Conservation (phyloP, 805 yeast species). For the Ogataea angusta region DNA sequence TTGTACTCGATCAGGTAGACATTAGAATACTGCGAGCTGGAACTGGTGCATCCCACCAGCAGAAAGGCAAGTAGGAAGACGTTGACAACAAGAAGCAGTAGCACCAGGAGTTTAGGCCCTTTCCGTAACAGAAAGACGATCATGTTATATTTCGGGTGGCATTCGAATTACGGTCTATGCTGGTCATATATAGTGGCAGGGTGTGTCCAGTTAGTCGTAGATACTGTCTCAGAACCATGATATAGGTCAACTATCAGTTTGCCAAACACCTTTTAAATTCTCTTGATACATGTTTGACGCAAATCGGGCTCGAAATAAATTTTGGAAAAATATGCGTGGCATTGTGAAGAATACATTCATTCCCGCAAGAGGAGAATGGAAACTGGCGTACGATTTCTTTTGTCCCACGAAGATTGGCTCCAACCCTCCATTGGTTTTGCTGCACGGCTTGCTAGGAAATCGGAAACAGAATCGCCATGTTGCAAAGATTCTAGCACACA, state of each 20-base stretch:
- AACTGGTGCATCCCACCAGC: constrained; percentile 51
- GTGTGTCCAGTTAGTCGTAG: too few species aligned
- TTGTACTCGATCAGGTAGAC: constrained; percentile 47
- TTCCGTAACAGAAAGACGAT: constrained; percentile 27
- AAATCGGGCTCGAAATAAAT: not conserved
- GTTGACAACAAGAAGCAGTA: constrained; percentile 43
- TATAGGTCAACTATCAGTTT: too few species aligned
- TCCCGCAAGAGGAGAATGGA: not conserved
- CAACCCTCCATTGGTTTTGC: constrained; percentile 61
- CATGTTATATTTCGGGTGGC: not conserved
- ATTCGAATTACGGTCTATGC: not conserved
- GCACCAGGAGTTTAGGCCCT: constrained; percentile 41
- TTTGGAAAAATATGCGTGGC: not conserved
- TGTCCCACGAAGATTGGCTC: not conserved
- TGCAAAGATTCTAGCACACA: constrained; percentile 48
- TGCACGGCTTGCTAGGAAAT: constrained; percentile 89
- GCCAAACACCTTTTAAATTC: too few species aligned
- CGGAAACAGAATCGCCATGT: constrained; percentile 74
- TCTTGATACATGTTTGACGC: not conserved
- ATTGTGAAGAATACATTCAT: constrained; percentile 1
- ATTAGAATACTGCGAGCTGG: constrained; percentile 41
- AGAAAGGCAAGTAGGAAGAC: constrained; percentile 52
- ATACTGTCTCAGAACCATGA: too few species aligned
- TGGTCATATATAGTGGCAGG: not conserved
- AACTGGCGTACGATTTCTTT: constrained; percentile 12